Conservation (phyloP, 768 basidiomycete genomes). For the Collybiopsis luxurians region DNA sequence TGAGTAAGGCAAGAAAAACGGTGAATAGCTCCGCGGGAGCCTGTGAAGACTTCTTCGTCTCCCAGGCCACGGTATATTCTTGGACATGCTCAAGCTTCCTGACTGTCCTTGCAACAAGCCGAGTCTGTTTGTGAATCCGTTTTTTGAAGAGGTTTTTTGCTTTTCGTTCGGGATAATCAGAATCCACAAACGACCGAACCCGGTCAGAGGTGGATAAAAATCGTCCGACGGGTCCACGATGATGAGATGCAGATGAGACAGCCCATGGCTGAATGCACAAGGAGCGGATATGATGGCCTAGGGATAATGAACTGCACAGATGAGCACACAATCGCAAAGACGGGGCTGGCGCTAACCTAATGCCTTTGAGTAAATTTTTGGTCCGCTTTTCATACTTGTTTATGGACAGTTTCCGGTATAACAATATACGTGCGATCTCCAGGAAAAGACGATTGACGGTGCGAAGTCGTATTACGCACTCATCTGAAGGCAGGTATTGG, state of each 20-base stretch:
- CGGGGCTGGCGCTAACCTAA: slow-evolving; percentile 18
- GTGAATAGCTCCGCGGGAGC: slow-evolving; percentile 29
- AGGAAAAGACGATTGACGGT: slow-evolving; percentile 26
- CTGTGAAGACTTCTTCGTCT: slow-evolving; percentile 29
- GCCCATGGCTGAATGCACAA: slow-evolving; percentile 40
- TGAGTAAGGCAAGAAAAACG: slow-evolving; percentile 33
- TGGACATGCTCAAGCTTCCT: slow-evolving; percentile 28
- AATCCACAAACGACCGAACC: not conserved
- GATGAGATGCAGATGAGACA: slow-evolving; percentile 13
- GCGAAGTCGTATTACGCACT: slow-evolving; percentile 19
- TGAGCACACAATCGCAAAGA: not conserved
- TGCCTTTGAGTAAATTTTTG: slow-evolving; percentile 22
- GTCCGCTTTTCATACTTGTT: slow-evolving; percentile 24
- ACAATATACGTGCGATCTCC: slow-evolving; percentile 21
- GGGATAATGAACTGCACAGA: slow-evolving; percentile 23
- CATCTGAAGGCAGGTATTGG: slow-evolving; percentile 20
- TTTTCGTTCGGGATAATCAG: not conserved
- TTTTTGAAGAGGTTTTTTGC: slow-evolving; percentile 15
- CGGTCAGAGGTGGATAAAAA: not conserved
- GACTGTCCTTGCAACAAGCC: slow-evolving; percentile 30
- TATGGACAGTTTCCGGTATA: slow-evolving; percentile 21
- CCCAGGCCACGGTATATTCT: slow-evolving; percentile 40
- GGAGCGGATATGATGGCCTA: slow-evolving; percentile 27
- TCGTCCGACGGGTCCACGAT: not conserved
- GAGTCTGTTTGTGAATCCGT: slow-evolving; percentile 34